Evolutionary conservation across 805 yeast species (phyloP).

Genomic region (Schwanniomyces yamadae): DNA sequence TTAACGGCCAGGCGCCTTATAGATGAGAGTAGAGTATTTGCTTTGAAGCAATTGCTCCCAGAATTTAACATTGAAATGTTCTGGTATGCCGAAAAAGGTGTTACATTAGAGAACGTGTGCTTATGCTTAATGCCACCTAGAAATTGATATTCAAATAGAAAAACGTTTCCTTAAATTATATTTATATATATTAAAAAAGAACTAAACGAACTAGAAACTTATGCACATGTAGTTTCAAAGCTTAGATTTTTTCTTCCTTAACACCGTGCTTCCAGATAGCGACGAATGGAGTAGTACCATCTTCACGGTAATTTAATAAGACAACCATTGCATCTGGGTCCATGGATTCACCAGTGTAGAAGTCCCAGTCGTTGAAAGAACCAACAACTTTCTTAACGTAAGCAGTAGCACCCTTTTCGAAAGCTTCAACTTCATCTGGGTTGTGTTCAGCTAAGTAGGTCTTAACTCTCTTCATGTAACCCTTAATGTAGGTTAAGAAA

Average conservation of each 20-base stretch:
- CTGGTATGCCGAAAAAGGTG: conserved; percentile 53
- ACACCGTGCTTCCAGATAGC: conserved; percentile 99
- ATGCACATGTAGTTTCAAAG: conserved; percentile 2
- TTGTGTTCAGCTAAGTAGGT: conserved; percentile 80
- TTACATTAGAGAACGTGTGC: conserved; percentile 73
- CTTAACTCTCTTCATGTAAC: conserved; percentile 97
- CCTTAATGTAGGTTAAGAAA: conserved; percentile 93
- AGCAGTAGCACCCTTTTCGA: conserved; percentile 96
- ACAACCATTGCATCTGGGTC: conserved; percentile 99
- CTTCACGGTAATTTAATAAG: conserved; percentile 99
- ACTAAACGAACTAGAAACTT: conserved; percentile 2
- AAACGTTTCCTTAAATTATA: too few species aligned
- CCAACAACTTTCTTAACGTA: conserved; percentile 95
- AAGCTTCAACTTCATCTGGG: conserved; percentile 84
- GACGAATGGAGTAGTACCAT: conserved; percentile 96
- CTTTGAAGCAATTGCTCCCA: conserved; percentile 33
- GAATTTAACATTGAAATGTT: conserved; percentile 51
- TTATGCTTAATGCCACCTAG: conserved; percentile 27
- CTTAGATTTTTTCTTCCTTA: conserved; percentile 83
- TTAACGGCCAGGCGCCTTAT: conserved; percentile 66
- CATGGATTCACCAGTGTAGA: conserved; percentile 99
- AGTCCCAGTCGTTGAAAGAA: conserved; percentile 98
- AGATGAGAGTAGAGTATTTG: conserved; percentile 66
- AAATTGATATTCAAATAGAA: too few species aligned
- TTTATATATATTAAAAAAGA: conserved; percentile 4